phyloP scores from a whole-genome alignment of 2,329 filamentous ascomycete species.

The Phialophora macrospora region DNA sequence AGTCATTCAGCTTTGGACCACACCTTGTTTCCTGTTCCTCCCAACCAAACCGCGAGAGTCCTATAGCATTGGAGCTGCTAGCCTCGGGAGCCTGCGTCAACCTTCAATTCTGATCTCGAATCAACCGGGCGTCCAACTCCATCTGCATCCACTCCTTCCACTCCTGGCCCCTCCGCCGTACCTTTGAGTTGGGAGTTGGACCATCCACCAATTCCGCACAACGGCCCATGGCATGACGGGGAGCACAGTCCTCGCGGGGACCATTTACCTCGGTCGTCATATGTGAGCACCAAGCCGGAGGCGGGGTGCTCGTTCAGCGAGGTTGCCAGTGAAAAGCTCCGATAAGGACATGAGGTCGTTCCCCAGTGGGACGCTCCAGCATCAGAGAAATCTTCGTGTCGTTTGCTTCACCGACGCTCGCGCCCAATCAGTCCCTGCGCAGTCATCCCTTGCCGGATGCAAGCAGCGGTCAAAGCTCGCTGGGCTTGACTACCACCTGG shows the following conservation, averaged over 20 bases:
- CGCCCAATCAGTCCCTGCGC: slow-evolving; percentile 14
- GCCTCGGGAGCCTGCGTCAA: slow-evolving; percentile 13
- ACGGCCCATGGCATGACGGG: slow-evolving; percentile 2
- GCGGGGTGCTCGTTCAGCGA: slow-evolving; percentile 19
- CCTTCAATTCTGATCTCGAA: slow-evolving; percentile 14
- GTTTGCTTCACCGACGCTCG: slow-evolving; percentile 12
- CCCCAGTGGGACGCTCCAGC: slow-evolving; percentile 12
- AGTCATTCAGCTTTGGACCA: slow-evolving; percentile 10
- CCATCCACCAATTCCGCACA: slow-evolving; percentile 18
- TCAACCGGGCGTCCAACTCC: slow-evolving; percentile 2
- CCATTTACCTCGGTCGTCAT: slow-evolving; percentile 9
- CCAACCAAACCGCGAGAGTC: slow-evolving; percentile 11
- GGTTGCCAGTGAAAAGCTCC: slow-evolving; percentile 20
- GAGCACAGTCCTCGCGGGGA: not conserved
- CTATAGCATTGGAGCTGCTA: slow-evolving; percentile 9
- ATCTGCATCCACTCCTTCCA: slow-evolving; percentile 13
- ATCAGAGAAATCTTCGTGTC: slow-evolving; percentile 2
- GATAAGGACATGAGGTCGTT: slow-evolving; percentile 28
- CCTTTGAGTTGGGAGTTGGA: slow-evolving; percentile 10
- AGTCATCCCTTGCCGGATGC: slow-evolving; percentile 9
- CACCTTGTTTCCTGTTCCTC: slow-evolving; percentile 9
- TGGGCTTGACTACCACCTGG: slow-evolving; percentile 9
- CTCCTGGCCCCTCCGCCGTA: slow-evolving; percentile 8
- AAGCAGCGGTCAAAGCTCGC: slow-evolving; percentile 25
- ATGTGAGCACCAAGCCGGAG: not conserved